Evolutionary conservation across 495 filamentous ascomycete species (phyloP), one percentile per base, ranked within the genome.

Genomic region (Hypoxylon subgilvum): DNA sequence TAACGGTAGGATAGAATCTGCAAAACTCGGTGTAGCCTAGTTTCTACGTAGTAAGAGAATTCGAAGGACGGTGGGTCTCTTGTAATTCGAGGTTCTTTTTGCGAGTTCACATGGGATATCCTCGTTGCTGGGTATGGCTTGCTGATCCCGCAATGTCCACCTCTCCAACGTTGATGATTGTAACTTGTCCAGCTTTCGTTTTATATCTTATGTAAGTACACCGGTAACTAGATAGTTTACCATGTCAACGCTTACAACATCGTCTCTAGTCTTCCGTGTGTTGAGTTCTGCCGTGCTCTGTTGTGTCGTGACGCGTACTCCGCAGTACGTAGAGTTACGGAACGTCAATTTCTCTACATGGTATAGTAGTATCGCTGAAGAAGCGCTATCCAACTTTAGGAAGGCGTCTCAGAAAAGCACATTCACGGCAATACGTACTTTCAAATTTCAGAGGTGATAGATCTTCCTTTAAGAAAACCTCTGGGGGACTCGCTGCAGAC

Each of bases 351-450:
- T 32, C n/a, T 53, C 25, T 34, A 49, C 39, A 14, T 39, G 32
- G 36, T 10, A 45, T 21, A 23, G 53, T n/a, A 19, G 36, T 10
- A 45, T 21, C 18, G 53, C 16, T 13, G 30, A 45, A 39, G 44
- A 40, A 55, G 44, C 50, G 50, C 54, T 64, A 59, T 64, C 44
- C 50, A 45, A 42, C 19, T 55, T 59, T 31, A 64, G 54, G 28
- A 59, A 51, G 61, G 61, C 32, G 53, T 58, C 54, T 39, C 50
- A 30, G 16, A 54, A 50, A 39, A 59, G 61, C 54, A 54, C 49
- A 54, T 58, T 40, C 50, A 44, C 61, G 54, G 27, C 55, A 64
- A 49, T 51, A 53, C n/a, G 36, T 57, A 63, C 9, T 46, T 64
- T 42, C 38, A 58, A 64, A 21, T 35, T n/a, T n/a, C n/a, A n/a